Evolutionary conservation across 2,329 filamentous ascomycete species (phyloP).

Genomic region (Hypoxylon sp.): DNA sequence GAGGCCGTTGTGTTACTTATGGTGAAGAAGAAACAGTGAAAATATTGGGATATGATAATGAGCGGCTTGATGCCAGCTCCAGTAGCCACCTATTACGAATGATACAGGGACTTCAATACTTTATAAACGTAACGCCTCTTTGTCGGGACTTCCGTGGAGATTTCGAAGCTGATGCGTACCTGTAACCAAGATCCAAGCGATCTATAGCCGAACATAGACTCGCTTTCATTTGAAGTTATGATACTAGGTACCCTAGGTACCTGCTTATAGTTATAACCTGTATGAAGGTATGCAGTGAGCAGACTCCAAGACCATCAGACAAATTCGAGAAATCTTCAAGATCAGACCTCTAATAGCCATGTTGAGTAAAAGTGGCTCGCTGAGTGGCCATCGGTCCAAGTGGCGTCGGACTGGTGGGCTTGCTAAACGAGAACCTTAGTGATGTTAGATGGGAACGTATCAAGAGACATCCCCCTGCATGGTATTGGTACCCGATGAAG

Average conservation of each 20-base stretch:
- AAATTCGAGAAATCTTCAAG: not conserved
- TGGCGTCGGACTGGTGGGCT: conserved; percentile 12
- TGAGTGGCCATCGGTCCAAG: conserved; percentile 24
- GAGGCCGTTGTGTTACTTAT: conserved; percentile 18
- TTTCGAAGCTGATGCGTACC: too few species aligned
- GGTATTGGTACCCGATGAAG: conserved; percentile 29
- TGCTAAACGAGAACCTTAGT: not conserved
- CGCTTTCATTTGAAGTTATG: too few species aligned
- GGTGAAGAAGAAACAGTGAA: conserved; percentile 16
- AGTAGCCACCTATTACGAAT: not conserved
- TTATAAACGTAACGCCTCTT: too few species aligned
- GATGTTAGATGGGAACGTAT: conserved; percentile 5
- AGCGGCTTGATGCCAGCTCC: not conserved
- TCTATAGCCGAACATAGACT: too few species aligned
- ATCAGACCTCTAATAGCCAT: not conserved
- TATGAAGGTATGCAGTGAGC: too few species aligned
- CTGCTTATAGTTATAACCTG: too few species aligned
- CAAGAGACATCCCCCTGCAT: not conserved
- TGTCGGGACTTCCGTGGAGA: too few species aligned
- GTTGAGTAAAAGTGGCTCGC: not conserved
- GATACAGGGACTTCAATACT: not conserved
- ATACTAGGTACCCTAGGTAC: too few species aligned
- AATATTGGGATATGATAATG: not conserved
- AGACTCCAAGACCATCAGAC: not conserved
- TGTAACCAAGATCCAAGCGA: too few species aligned